phyloP scores from a whole-genome alignment of 441 rosid species.

The Melianthus villosus region DNA sequence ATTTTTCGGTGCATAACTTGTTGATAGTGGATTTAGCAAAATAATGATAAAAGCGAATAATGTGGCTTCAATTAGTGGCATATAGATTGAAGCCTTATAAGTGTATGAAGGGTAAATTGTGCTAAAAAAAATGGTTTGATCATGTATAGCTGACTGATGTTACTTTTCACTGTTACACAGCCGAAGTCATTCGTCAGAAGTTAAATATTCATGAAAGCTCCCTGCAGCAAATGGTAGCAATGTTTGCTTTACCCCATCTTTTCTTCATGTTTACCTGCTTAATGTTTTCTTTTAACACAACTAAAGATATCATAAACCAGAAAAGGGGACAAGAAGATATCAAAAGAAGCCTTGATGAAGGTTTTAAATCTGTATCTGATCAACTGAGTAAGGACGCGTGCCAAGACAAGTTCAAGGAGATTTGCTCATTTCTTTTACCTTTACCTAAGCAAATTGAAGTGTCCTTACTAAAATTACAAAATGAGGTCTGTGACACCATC shows the following conservation, averaged over 20 bases:
- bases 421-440: slow-evolving; percentile 27
- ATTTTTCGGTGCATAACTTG: too few relatives aligned
- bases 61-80: too few relatives aligned
- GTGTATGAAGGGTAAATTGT: too few relatives aligned
- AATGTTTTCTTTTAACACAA: slow-evolving; percentile 9
- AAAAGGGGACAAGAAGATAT: slow-evolving; percentile 43
- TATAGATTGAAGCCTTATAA: too few relatives aligned
- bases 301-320: slow-evolving; percentile 26
- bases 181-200: slow-evolving; percentile 60
- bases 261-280: slow-evolving; percentile 4
- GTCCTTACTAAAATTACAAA: slow-evolving; percentile 28
- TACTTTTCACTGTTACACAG: slow-evolving; percentile 27
- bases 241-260: slow-evolving; percentile 5
- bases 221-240: slow-evolving; percentile 52
- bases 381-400: slow-evolving; percentile 28
- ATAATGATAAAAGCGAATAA: too few relatives aligned
- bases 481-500: slow-evolving; percentile 31
- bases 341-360: slow-evolving; percentile 37
- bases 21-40: too few relatives aligned
- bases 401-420: slow-evolving; percentile 37
- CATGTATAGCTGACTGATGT: not conserved
- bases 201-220: slow-evolving; percentile 40
- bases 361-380: slow-evolving; percentile 43
- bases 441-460: slow-evolving; percentile 45
- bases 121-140: not conserved